Evolutionary conservation across 78 protist species (phyloP).

Genomic region (Dictyostelium capitatum): DNA sequence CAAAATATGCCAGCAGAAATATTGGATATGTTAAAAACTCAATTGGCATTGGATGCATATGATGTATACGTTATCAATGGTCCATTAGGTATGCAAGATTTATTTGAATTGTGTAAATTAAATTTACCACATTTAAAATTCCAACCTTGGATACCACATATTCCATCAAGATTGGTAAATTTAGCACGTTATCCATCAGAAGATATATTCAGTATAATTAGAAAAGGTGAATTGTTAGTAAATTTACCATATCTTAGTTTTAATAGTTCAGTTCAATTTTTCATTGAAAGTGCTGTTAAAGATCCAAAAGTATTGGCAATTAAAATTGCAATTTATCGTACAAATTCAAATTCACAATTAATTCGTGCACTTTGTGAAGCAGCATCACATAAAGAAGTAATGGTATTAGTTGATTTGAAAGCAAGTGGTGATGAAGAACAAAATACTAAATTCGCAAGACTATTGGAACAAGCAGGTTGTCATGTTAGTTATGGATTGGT

Average conservation of each 20-base stretch:
- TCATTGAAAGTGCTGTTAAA: slow-evolving; percentile 62
- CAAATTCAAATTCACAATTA: slow-evolving; percentile 58
- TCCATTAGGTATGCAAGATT: slow-evolving; percentile 62
- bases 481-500: slow-evolving; percentile 71
- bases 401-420: slow-evolving; percentile 66
- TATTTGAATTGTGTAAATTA: slow-evolving; percentile 55
- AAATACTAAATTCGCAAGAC: slow-evolving; percentile 58
- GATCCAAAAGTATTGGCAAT: slow-evolving; percentile 82
- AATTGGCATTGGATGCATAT: slow-evolving; percentile 38
- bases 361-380: slow-evolving; percentile 74
- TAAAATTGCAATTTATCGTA: slow-evolving; percentile 66
- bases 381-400: slow-evolving; percentile 68
- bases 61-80: slow-evolving; percentile 65
- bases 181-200: slow-evolving; percentile 22
- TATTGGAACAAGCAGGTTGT: slow-evolving; percentile 76
- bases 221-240: slow-evolving; percentile 55
- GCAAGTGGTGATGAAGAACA: slow-evolving; percentile 73
- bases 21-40: slow-evolving; percentile 60
- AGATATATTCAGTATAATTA: slow-evolving; percentile 46
- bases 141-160: slow-evolving; percentile 79
- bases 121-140: slow-evolving; percentile 69
- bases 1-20: slow-evolving; percentile 49
- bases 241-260: slow-evolving; percentile 67
- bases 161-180: slow-evolving; percentile 29
- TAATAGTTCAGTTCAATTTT: slow-evolving; percentile 66